Percentiles rank a stretch among this genome's conserved stretches.
These are phyloP conservation scores for Hymenoscyphus linearis DNA, from an alignment of 2,329 filamentous ascomycete species.

Conservation along the genomic window DNA sequence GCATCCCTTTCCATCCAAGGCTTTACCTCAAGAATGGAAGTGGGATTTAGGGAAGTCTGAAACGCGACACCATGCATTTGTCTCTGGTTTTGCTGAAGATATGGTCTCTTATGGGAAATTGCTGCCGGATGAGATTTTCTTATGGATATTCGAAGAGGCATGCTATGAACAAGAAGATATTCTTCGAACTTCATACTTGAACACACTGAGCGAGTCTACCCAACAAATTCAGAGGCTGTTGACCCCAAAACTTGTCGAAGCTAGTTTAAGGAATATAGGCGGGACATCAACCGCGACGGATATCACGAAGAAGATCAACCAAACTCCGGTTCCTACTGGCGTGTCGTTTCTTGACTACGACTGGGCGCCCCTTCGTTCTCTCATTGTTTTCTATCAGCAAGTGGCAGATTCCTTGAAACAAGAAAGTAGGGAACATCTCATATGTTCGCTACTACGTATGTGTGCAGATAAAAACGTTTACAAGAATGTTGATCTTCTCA, in stretches of 20 bases:
- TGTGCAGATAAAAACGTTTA: slow-evolving; percentile 48
- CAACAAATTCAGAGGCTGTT: slow-evolving; percentile 35
- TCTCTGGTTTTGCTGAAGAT: slow-evolving; percentile 56
- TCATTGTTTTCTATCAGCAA: slow-evolving; percentile 21
- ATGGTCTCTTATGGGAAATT: slow-evolving; percentile 40
- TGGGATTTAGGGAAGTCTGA: slow-evolving; percentile 40
- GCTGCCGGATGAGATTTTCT: slow-evolving; percentile 59
- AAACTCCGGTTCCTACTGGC: slow-evolving; percentile 22
- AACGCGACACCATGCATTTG: slow-evolving; percentile 52
- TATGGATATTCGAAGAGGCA: slow-evolving; percentile 61
- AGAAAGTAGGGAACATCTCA: slow-evolving; percentile 32
- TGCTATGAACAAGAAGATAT: slow-evolving; percentile 49
- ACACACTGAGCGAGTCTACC: slow-evolving; percentile 39
- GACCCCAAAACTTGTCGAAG: slow-evolving; percentile 40
- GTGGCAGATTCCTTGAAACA: slow-evolving; percentile 27
- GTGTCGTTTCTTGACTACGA: slow-evolving; percentile 10
- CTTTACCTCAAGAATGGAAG: slow-evolving; percentile 21
- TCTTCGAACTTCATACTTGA: slow-evolving; percentile 56
- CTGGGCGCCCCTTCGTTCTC: slow-evolving; percentile 25
- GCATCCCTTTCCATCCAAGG: slow-evolving; percentile 23
- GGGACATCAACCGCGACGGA: slow-evolving; percentile 43
- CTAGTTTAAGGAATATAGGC: slow-evolving; percentile 55
- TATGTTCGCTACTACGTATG: slow-evolving; percentile 48
- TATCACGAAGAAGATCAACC: slow-evolving; percentile 21
- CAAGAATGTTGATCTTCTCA: slow-evolving; percentile 38